Base-by-base conservation (phyloP, 1,284 basidiomycete species). In the Ustilago nuda region DNA sequence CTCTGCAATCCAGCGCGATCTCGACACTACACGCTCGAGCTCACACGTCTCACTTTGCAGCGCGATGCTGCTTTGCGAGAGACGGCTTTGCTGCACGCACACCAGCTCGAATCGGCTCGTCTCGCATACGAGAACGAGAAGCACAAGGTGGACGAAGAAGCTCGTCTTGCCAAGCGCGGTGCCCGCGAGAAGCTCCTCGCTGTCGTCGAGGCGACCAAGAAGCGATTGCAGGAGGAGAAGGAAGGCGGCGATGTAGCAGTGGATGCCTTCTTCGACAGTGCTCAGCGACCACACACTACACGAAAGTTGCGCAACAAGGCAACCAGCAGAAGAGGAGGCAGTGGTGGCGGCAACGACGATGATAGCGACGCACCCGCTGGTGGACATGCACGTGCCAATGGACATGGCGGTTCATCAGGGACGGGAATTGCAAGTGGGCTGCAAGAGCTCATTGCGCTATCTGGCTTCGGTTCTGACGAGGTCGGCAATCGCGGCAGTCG, bases 271-370 rank as follows among this genome's bases (percentile, higher is more conserved):
- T 72, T 83, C 23, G 81, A 83, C 61, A 60, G 72, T 13, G 66
- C 79, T 39, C 78, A 81, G 50, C 72, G 84, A 54, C 76, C 80
- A n/a, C 83, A 84, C 52, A 78, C 84, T 0, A 85, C 83, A 30
- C 79, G 84, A n/a, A 84, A 84, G 66, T 68, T 85, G 59, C 81
- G 84, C 15, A 82, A 84, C 79, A 85, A 85, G 65, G 74, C 69
- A 23, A 67, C 62, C 5, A 63, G 56, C 57, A 71, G 65, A 15
- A 61, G 66, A 63, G 57, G 57, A 30, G 58, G 54, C 35, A 43
- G 41, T 50, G 57, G 54, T 32, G 66, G 56, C 32, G 75, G 15
- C 13, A 61, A 51, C 19, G 72, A 75, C 12, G 65, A 70, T 2
- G 77, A 77, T 30, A 64, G 66, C 58, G 78, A 74, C 13, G 70